phyloP scores from a whole-genome alignment of 352 stramenopile species.

The Phytophthora quininea region DNA sequence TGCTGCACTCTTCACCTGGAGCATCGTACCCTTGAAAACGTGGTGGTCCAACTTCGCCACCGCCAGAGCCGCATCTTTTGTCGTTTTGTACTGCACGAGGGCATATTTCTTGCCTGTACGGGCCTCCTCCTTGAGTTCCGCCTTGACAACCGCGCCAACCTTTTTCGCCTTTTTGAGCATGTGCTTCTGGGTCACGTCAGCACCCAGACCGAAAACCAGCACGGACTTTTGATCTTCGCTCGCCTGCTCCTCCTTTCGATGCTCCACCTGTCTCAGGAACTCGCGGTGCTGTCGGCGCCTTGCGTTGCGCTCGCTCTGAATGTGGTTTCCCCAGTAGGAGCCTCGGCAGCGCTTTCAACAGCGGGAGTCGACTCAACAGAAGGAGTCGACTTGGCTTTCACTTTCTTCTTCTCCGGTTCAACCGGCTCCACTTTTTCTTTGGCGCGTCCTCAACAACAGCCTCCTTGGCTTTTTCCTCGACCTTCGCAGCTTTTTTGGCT shows the following conservation, averaged over 20 bases:
- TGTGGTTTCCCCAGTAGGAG: conserved; percentile 22
- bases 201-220: conserved; percentile 72
- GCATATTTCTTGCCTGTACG: conserved; percentile 67
- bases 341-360: not conserved
- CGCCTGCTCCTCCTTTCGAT: conserved; percentile 63
- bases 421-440: conserved; percentile 22
- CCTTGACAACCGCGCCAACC: conserved; percentile 53
- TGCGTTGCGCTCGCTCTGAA: conserved; percentile 84
- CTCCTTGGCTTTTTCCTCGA: conserved; percentile 21
- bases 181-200: conserved; percentile 78
- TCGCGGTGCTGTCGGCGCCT: conserved; percentile 79
- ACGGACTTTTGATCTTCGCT: conserved; percentile 69
- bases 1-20: conserved; percentile 62
- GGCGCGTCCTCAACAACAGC: conserved; percentile 11
- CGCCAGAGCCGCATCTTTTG: conserved; percentile 54
- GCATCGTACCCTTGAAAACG: conserved; percentile 80
- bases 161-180: conserved; percentile 86
- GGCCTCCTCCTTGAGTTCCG: conserved; percentile 67
- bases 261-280: conserved; percentile 72
- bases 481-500: conserved; percentile 29
- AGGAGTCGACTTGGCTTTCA: conserved; percentile 29
- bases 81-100: conserved; percentile 65
- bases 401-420: conserved; percentile 24
- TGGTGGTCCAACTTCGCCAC: conserved; percentile 83
- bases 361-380: conserved; percentile 13